Evolutionary conservation across 1,139 yeast species (phyloP).

Genomic region (Geotrichum klebahnii): DNA sequence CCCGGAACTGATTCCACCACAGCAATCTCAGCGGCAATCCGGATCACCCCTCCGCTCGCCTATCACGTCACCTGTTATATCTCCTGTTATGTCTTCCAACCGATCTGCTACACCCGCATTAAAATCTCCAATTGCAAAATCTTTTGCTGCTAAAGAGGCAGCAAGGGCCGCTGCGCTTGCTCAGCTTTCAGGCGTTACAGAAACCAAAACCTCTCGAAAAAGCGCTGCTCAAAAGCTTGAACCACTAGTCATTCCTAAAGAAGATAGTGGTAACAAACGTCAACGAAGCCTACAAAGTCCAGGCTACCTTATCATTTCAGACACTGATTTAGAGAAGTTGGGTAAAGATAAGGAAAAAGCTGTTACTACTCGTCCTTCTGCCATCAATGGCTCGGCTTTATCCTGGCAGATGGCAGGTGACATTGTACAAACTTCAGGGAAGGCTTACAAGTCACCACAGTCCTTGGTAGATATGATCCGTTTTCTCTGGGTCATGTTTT

Average conservation of each 20-base stretch:
- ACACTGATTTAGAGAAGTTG: slow-evolving; percentile 8
- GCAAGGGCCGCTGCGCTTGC: slow-evolving; percentile 11
- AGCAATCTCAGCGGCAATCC: not conserved
- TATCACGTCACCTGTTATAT: slow-evolving; percentile 4
- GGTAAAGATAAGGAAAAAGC: not conserved
- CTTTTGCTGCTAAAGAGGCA: not conserved
- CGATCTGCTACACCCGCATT: not conserved
- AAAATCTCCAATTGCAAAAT: not conserved
- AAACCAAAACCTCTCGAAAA: not conserved
- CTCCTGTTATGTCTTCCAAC: not conserved
- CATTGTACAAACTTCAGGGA: slow-evolving; percentile 22
- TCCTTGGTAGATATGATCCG: slow-evolving; percentile 11
- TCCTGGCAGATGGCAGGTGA: slow-evolving; percentile 35
- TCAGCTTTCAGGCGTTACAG: slow-evolving; percentile 7
- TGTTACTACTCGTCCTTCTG: not conserved
- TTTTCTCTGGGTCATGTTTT: slow-evolving; percentile 22
- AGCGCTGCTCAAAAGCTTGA: not conserved
- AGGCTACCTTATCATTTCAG: slow-evolving; percentile 12
- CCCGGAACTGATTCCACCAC: slow-evolving; percentile 8
- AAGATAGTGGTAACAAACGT: slow-evolving; percentile 3
- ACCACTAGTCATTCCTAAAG: not conserved
- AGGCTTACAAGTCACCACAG: slow-evolving; percentile 9
- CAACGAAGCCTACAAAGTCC: slow-evolving; percentile 15
- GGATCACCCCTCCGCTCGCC: slow-evolving; percentile 2
- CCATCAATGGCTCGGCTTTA: slow-evolving; percentile 28